Evolutionary conservation across 345 rosid genomes (phyloP), one percentile per base, ranked within the genome.

Genomic region (Syzygium jambos): DNA sequence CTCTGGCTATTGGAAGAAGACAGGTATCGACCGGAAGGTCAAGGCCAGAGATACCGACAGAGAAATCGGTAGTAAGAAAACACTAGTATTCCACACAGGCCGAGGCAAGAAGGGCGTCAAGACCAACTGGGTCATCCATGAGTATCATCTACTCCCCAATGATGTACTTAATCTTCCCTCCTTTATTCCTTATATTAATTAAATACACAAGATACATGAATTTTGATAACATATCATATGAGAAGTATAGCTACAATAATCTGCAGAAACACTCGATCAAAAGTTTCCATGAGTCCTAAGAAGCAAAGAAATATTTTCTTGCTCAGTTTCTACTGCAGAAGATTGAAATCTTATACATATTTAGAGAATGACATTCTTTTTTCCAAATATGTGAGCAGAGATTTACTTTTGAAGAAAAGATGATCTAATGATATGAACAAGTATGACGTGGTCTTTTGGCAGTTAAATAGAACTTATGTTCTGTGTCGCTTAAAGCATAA

Each of bases 1-100:
- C 12, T 78, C 55, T 46, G 87, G 87, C 16, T 51, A 12, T 73
- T 86, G 87, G 87, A 86, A 86, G 80, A 86, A 46, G 34, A 86
- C 87, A 0, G 83, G 83, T 4, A 7, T 1, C 14, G 73, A 68
- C 27, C n/a, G 16, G 49, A 12, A 65, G 1, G 16, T 86, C 23
- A 63, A 25, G 56, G 52, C 80, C 53, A 49, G 30, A 25, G 41
- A 15, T 19, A 17, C 23, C 9, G 9, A 6, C 56, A 54, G 23
- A 6, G 56, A 17, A 17, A 54, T 54, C 23, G 56, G 56, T 19
- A 19, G 3, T 19, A 17, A 54, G 56, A 16, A 54, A 54, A 16
- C 6, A 5, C 23, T 54, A 7, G 56, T 54, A 1, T 54, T 54
- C 56, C n/a, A 61, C 38, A 7, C 5, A 61, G 73, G 73, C 1